These are phyloP conservation scores for Suhomyces bokatorum DNA, from an alignment of 1,139 yeast species.

Conservation along the genomic window DNA sequence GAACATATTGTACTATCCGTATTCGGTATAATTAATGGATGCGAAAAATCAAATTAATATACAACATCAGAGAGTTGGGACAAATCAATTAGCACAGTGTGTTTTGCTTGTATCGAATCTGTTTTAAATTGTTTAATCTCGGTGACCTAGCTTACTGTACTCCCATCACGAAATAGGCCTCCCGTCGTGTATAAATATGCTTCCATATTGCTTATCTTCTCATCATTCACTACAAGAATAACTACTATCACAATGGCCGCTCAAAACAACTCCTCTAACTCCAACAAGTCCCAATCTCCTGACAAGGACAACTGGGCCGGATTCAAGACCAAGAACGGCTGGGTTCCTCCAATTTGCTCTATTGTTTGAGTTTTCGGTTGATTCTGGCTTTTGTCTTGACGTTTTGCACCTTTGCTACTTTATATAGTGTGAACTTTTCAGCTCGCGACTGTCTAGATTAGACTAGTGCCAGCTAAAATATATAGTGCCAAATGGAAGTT, in stretches of 20 bases:
- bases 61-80: too few species aligned
- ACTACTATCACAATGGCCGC: conserved; percentile 7
- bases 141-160: too few species aligned
- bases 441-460: not conserved
- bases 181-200: not conserved
- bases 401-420: too few species aligned
- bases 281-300: conserved; percentile 9
- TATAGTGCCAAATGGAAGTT: too few species aligned
- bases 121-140: too few species aligned
- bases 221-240: not conserved
- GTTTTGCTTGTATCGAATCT: too few species aligned
- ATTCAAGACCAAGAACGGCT: not conserved
- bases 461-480: too few species aligned
- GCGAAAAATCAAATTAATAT: too few species aligned
- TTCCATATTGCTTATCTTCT: not conserved
- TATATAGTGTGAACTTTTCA: not conserved
- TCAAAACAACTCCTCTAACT: conserved; percentile 7
- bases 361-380: conserved; percentile 1
- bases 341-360: conserved; percentile 4
- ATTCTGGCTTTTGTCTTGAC: not conserved
- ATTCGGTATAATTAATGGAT: too few species aligned
- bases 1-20: too few species aligned
- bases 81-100: too few species aligned
- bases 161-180: too few species aligned
- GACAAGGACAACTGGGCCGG: conserved; percentile 11